Conservation (phyloP, 1,284 basidiomycete species). For the Malassezia nana region DNA sequence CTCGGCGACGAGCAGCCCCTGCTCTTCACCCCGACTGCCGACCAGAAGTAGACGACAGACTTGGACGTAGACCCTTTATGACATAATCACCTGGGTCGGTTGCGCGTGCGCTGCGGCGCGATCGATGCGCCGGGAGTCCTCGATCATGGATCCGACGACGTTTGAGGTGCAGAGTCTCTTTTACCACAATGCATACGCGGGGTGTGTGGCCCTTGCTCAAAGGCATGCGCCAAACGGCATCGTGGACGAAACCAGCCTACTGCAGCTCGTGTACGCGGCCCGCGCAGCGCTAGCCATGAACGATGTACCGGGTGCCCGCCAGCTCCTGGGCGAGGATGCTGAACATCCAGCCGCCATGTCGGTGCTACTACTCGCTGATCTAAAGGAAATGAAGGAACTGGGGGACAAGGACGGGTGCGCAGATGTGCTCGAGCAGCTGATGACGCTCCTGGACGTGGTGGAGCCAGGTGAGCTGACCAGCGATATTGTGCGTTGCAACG, state of each 20-base stretch:
- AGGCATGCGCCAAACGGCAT: conserved; percentile 12
- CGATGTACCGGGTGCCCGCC: conserved; percentile 27
- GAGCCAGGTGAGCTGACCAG: conserved; percentile 28
- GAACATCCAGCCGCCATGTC: conserved; percentile 20
- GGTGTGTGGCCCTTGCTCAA: conserved; percentile 33
- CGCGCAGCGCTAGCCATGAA: conserved; percentile 35
- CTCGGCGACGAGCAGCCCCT: conserved; percentile 2
- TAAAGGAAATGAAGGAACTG: conserved; percentile 25
- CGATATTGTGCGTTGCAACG: conserved; percentile 29
- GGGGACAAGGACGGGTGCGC: conserved; percentile 15
- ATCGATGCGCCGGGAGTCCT: neutral
- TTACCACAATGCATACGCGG: conserved; percentile 42
- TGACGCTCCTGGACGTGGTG: conserved; percentile 38
- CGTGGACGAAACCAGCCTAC: conserved; percentile 20
- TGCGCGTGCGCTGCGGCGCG: neutral
- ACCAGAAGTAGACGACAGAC: conserved; percentile 10
- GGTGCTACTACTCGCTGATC: conserved; percentile 31
- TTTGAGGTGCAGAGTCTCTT: conserved; percentile 42
- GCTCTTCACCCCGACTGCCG: conserved; percentile 1
- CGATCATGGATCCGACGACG: conserved; percentile 23
- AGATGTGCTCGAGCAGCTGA: conserved; percentile 29
- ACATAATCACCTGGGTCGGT: neutral
- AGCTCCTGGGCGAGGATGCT: conserved; percentile 22
- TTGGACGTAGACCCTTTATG: neutral
- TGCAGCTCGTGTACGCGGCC: conserved; percentile 37